These are phyloP conservation scores for Globisporangium acanthophoron DNA, from an alignment of 352 stramenopile species.

Conservation along the genomic window DNA sequence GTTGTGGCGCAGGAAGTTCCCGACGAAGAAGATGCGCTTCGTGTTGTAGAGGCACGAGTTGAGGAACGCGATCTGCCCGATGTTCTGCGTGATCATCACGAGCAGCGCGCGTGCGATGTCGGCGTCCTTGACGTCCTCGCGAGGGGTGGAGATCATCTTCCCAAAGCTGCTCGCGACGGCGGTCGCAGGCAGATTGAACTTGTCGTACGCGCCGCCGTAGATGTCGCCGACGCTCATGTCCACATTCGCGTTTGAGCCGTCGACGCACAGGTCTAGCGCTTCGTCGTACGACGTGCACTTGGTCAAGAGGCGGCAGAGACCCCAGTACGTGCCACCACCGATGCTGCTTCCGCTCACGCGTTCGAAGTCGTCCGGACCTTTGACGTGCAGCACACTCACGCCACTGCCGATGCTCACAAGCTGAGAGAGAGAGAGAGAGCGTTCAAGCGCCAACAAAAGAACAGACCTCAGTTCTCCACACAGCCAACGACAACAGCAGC, in stretches of 20 bases:
- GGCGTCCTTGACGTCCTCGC: conserved; percentile 86
- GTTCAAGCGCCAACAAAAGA: too few species aligned
- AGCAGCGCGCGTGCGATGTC: conserved; percentile 95
- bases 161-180: conserved; percentile 97
- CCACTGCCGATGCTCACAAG: conserved; percentile 98
- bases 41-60: conserved; percentile 97
- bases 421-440: conserved; percentile 12
- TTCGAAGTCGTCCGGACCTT: conserved; percentile 91
- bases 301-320: conserved; percentile 94
- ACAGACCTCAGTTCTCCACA: too few species aligned
- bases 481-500: not conserved
- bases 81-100: conserved; percentile 99
- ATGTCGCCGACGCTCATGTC: conserved; percentile 99
- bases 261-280: conserved; percentile 71
- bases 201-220: conserved; percentile 95
- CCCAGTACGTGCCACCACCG: conserved; percentile 98
- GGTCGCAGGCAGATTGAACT: conserved; percentile 88
- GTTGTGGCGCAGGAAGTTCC: conserved; percentile 98
- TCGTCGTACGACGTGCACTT: conserved; percentile 83
- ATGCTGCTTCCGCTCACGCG: conserved; percentile 98
- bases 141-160: conserved; percentile 73
- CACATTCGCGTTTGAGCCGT: conserved; percentile 81
- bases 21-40: conserved; percentile 95
- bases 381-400: conserved; percentile 95
- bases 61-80: conserved; percentile 96